Conservation (phyloP, 139 green algal species). For the Chlamydomonas sp. region DNA sequence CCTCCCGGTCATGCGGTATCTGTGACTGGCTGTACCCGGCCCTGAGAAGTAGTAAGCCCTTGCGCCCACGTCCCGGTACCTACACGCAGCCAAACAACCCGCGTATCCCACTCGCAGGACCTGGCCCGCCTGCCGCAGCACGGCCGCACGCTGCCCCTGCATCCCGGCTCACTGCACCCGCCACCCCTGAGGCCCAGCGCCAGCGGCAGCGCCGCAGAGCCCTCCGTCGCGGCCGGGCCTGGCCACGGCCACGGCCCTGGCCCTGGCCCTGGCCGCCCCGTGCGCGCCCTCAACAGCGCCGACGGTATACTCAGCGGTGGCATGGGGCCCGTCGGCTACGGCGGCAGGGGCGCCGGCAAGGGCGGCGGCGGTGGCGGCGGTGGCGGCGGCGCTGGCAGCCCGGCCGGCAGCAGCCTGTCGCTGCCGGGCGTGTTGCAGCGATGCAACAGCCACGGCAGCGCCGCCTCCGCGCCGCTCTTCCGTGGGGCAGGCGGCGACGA, state of each 20-base stretch:
- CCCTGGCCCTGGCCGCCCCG: neutral
- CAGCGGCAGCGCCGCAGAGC: neutral
- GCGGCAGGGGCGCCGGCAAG: neutral
- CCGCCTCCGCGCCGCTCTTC: neutral
- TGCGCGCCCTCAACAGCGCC: constrained; percentile 22
- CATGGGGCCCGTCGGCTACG: neutral
- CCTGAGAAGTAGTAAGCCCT: too few species aligned
- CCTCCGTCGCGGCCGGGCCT: neutral
- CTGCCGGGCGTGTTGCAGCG: neutral
- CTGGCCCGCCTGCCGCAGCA: neutral
- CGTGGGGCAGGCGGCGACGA: too few species aligned
- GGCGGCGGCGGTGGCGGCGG: neutral
- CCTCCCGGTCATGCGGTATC: too few species aligned
- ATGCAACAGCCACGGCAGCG: neutral
- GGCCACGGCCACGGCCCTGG: neutral
- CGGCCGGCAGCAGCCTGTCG: neutral
- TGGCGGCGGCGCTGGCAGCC: neutral
- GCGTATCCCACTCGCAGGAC: neutral
- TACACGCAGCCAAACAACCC: too few species aligned
- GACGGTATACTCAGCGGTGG: neutral
- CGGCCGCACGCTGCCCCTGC: neutral
- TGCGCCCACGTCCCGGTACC: too few species aligned
- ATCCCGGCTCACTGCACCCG: constrained; percentile 1
- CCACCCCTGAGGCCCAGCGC: neutral
- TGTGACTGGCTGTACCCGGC: too few species aligned